Evolutionary conservation across 495 filamentous ascomycete species (phyloP).

Genomic region (Hypoxylon trugodes): DNA sequence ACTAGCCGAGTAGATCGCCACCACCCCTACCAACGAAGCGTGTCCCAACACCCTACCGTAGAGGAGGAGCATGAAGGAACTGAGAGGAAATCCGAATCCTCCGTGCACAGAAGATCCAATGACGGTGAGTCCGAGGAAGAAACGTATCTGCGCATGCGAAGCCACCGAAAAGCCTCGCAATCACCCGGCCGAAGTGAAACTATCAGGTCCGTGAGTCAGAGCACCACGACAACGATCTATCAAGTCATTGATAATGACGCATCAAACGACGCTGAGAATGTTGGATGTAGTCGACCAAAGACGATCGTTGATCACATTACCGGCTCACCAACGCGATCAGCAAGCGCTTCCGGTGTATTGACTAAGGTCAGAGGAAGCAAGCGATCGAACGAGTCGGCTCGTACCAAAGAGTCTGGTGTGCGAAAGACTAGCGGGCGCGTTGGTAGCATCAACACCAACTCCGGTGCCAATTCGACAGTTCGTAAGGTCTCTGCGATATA

Average conservation of each 20-base stretch:
- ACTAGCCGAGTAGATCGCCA: slow-evolving; percentile 65
- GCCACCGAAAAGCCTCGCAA: slow-evolving; percentile 63
- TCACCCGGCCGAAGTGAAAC: slow-evolving; percentile 54
- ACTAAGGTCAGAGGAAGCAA: slow-evolving; percentile 78
- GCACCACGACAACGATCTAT: slow-evolving; percentile 67
- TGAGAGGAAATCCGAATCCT: slow-evolving; percentile 52
- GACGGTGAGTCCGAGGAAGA: slow-evolving; percentile 82
- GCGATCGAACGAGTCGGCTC: slow-evolving; percentile 64
- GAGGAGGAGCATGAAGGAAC: slow-evolving; percentile 52
- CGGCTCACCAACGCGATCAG: slow-evolving; percentile 58
- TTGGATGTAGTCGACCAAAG: slow-evolving; percentile 65
- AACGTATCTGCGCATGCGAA: slow-evolving; percentile 72
- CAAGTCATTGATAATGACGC: slow-evolving; percentile 63
- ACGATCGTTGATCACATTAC: slow-evolving; percentile 57
- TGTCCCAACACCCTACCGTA: slow-evolving; percentile 48
- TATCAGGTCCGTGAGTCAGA: slow-evolving; percentile 60
- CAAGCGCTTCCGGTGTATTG: slow-evolving; percentile 71
- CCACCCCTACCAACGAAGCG: slow-evolving; percentile 60
- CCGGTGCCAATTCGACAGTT: slow-evolving; percentile 41
- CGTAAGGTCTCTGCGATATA: slow-evolving; percentile 56
- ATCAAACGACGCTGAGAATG: slow-evolving; percentile 63
- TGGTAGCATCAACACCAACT: slow-evolving; percentile 70
- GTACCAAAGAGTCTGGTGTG: slow-evolving; percentile 69
- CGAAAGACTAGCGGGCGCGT: slow-evolving; percentile 93
- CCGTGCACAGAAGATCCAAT: slow-evolving; percentile 60